These are phyloP conservation scores for Linum usitatissimum DNA, from an alignment of 345 rosid genomes.

Conservation along the genomic window DNA sequence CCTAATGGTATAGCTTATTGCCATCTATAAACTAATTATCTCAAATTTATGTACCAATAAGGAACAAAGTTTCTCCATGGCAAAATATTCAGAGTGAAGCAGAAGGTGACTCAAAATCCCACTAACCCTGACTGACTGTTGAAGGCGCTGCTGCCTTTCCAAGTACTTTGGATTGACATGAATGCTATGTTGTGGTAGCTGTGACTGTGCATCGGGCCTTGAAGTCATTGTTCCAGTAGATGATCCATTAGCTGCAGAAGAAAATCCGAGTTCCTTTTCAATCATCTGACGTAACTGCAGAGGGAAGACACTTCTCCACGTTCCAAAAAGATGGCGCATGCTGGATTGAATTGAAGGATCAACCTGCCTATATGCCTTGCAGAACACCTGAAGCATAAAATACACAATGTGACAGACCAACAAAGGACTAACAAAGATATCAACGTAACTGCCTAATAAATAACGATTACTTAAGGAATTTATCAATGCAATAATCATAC, in stretches of 20 bases:
- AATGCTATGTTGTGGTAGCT: conserved; percentile 75
- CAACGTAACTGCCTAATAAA: background rate
- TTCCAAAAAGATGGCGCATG: conserved; percentile 97
- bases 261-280: conserved; percentile 85
- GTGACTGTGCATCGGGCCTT: conserved; percentile 58
- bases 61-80: background rate
- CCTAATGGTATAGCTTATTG: too few relatives aligned
- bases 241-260: conserved; percentile 55
- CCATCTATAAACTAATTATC: too few relatives aligned
- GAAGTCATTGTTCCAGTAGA: conserved; percentile 42
- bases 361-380: conserved; percentile 82
- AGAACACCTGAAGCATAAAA: conserved; percentile 50
- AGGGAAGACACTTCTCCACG: conserved; percentile 98
- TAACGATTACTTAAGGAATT: too few relatives aligned
- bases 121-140: conserved; percentile 75
- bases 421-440: background rate
- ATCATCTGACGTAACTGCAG: conserved; percentile 61
- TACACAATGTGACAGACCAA: background rate
- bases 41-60: background rate
- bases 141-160: conserved; percentile 89
- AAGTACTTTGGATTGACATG: conserved; percentile 96
- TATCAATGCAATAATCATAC: too few relatives aligned
- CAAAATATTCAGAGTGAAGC: background rate
- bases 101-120: conserved; percentile 2
- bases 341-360: conserved; percentile 65